A percentile compares a stretch with the other conserved stretches of the same genome.
Evolutionary conservation across 2,329 filamentous ascomycete genomes (phyloP).

Genomic region (Aspergillus udagawae): DNA sequence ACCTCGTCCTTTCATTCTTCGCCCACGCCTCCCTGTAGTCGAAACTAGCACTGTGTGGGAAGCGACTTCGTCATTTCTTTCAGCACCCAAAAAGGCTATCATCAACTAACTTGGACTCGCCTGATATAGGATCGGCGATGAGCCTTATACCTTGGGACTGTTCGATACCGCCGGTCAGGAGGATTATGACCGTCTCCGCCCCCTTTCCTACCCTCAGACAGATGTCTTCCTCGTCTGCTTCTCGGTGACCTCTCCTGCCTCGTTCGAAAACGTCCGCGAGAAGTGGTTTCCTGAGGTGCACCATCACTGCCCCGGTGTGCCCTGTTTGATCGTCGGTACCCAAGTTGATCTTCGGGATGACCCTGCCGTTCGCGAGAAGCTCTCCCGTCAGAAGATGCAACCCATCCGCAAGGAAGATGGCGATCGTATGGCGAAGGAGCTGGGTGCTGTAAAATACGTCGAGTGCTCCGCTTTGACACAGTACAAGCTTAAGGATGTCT

Average conservation of each 20-base stretch:
- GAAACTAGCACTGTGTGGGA: neutral
- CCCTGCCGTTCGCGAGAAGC: slow-evolving; percentile 78
- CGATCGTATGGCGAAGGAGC: slow-evolving; percentile 91
- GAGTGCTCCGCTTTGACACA: slow-evolving; percentile 98
- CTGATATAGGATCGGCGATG: slow-evolving; percentile 82
- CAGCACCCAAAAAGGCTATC: neutral
- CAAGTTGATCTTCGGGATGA: slow-evolving; percentile 96
- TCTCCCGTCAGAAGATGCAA: slow-evolving; percentile 92
- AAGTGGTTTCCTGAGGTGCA: slow-evolving; percentile 99
- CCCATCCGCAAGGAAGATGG: slow-evolving; percentile 91
- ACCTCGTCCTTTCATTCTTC: neutral
- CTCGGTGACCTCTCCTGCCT: slow-evolving; percentile 93
- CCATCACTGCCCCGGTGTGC: slow-evolving; percentile 96
- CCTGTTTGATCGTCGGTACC: slow-evolving; percentile 95
- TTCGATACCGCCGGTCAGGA: slow-evolving; percentile 99
- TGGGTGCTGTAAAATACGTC: slow-evolving; percentile 98
- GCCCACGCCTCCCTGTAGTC: neutral
- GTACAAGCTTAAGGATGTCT: slow-evolving; percentile 98
- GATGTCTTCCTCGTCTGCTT: slow-evolving; percentile 99
- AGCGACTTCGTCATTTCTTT: neutral
- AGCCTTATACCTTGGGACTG: slow-evolving; percentile 93
- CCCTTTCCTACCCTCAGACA: slow-evolving; percentile 95
- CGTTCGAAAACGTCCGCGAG: slow-evolving; percentile 98
- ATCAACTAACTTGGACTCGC: slow-evolving; percentile 5
- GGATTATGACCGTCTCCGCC: slow-evolving; percentile 96